A percentile compares a stretch with the other conserved stretches of the same genome.
Evolutionary conservation across 306 rosid genomes (phyloP).

Genomic region (Acacia confusa): DNA sequence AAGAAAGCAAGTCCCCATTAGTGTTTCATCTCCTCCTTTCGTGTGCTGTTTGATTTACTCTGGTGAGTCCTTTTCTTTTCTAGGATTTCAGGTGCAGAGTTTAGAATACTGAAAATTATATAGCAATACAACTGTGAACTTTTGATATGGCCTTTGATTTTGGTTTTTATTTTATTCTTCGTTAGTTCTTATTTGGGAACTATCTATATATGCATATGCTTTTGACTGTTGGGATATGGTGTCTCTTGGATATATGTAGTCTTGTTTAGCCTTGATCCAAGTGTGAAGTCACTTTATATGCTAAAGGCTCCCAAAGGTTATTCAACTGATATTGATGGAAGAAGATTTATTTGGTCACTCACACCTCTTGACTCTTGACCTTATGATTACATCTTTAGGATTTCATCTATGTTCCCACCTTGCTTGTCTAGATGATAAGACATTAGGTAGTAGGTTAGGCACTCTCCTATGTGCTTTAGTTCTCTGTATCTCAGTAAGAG

Average conservation of each 20-base stretch:
- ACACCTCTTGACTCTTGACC: slow-evolving; percentile 21
- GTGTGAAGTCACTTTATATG: not conserved
- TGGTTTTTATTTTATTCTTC: slow-evolving; percentile 2
- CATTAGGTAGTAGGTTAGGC: slow-evolving; percentile 33
- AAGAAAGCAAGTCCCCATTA: not conserved
- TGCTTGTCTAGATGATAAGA: slow-evolving; percentile 31
- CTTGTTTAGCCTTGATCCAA: slow-evolving; percentile 7
- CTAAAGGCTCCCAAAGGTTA: slow-evolving; percentile 1
- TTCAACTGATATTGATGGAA: slow-evolving; percentile 4
- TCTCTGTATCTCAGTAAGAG: slow-evolving; percentile 34
- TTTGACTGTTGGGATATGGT: not conserved
- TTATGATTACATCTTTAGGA: slow-evolving; percentile 14
- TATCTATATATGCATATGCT: not conserved
- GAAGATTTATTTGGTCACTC: slow-evolving; percentile 25
- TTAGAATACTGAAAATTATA: slow-evolving; percentile 9
- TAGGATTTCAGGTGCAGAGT: slow-evolving; percentile 7
- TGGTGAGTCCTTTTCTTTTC: not conserved
- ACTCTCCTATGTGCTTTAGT: slow-evolving; percentile 41
- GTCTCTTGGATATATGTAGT: slow-evolving; percentile 12
- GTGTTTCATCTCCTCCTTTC: not conserved
- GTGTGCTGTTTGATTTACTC: not conserved
- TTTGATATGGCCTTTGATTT: not conserved
- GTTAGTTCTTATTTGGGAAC: not conserved
- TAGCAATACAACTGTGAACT: not conserved
- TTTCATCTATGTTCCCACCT: slow-evolving; percentile 24